Percentiles rank a stretch among this genome's conserved stretches.
Evolutionary conservation across 495 filamentous ascomycete species (phyloP).

Genomic region (Eremomyces bilateralis): DNA sequence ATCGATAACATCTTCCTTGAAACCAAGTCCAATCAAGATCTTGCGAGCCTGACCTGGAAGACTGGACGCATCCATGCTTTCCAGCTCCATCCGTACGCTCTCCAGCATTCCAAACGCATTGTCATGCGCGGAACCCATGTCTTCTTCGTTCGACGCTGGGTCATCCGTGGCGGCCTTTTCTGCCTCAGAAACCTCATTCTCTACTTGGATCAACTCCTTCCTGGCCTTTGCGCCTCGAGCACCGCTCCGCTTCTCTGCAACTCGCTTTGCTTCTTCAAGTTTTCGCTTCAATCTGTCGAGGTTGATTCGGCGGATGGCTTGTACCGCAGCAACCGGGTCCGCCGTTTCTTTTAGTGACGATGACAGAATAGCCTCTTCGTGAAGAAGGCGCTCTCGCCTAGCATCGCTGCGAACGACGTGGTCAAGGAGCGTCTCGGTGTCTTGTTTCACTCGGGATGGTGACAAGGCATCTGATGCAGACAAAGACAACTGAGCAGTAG

Average conservation of each 20-base stretch:
- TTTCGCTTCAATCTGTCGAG: constrained; percentile 36
- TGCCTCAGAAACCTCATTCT: constrained; percentile 35
- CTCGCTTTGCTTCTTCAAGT: constrained; percentile 45
- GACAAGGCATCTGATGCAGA: too few species aligned
- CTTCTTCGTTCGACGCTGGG: constrained; percentile 2
- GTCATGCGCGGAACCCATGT: constrained; percentile 11
- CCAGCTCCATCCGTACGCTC: constrained; percentile 9
- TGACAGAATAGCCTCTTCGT: constrained; percentile 28
- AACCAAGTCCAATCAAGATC: constrained; percentile 37
- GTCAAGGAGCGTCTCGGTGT: constrained; percentile 31
- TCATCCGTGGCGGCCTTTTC: constrained; percentile 22
- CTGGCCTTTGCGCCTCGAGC: constrained; percentile 48
- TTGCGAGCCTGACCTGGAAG: constrained; percentile 14
- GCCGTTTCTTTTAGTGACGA: constrained; percentile 23
- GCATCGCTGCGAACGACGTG: constrained; percentile 45
- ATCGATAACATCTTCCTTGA: constrained; percentile 34
- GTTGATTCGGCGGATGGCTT: constrained; percentile 34
- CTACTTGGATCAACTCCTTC: constrained; percentile 42
- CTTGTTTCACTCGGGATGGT: too few species aligned
- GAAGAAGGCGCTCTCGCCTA: constrained; percentile 30
- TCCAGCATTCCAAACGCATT: constrained; percentile 14
- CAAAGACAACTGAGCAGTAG: too few species aligned
- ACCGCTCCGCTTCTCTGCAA: constrained; percentile 51
- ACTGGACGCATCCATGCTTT: constrained; percentile 12
- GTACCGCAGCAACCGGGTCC: constrained; percentile 33